These are phyloP conservation scores for Ogataea hybrid DNA, from an alignment of 1,139 yeast genomes.

Conservation along the genomic window DNA sequence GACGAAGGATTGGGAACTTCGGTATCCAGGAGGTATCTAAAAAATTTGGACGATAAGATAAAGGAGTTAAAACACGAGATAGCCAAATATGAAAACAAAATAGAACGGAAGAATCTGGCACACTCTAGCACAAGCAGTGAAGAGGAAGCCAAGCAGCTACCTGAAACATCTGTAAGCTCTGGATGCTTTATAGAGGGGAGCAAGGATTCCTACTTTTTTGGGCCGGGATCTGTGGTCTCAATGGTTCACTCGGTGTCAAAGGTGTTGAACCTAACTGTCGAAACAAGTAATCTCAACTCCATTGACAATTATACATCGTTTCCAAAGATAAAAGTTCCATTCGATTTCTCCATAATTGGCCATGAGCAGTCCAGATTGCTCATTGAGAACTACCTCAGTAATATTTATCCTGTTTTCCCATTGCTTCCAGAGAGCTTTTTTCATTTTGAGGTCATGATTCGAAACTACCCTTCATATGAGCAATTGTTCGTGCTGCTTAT, in stretches of 20 bases:
- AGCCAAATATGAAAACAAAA: slow-evolving; percentile 14
- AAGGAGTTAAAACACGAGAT: slow-evolving; percentile 14
- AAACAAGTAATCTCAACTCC: neutral
- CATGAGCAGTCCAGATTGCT: slow-evolving; percentile 20
- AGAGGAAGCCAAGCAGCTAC: no score
- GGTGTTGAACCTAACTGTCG: slow-evolving; percentile 1
- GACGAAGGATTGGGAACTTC: slow-evolving; percentile 21
- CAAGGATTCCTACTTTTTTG: slow-evolving; percentile 15
- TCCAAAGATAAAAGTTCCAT: slow-evolving; percentile 13
- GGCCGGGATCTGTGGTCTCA: slow-evolving; percentile 18
- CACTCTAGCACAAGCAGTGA: neutral
- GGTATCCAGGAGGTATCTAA: slow-evolving; percentile 18
- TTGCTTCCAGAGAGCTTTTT: slow-evolving; percentile 19
- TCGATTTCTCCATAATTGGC: slow-evolving; percentile 16
- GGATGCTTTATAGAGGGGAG: slow-evolving; percentile 17
- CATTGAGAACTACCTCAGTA: slow-evolving; percentile 19
- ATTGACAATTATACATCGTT: neutral
- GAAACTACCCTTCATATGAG: slow-evolving; percentile 18
- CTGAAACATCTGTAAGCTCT: no score
- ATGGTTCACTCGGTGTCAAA: slow-evolving; percentile 14
- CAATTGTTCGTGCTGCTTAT: slow-evolving; percentile 18
- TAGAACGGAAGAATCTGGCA: slow-evolving; percentile 6
- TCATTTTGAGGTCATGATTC: slow-evolving; percentile 20
- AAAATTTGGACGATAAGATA: slow-evolving; percentile 19
- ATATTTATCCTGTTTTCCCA: slow-evolving; percentile 21